These are phyloP conservation scores for Amylocystis lapponica DNA, from an alignment of 768 basidiomycete genomes.

Conservation along the genomic window DNA sequence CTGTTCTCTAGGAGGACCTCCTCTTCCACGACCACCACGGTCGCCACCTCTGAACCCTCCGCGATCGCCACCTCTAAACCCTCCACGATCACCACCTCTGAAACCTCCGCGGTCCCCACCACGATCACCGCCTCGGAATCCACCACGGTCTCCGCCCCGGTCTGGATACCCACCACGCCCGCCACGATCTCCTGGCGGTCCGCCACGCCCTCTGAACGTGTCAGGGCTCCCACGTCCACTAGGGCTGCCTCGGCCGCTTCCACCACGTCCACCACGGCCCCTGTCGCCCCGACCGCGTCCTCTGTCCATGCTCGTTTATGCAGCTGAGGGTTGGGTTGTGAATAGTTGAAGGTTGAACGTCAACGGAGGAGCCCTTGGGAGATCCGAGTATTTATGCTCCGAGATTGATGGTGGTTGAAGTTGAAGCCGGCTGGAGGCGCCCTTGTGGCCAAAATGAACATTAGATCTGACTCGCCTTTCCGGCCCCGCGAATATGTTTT, in stretches of 20 bases:
- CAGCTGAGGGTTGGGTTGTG: too few species aligned
- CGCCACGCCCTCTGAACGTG: constrained; percentile 13
- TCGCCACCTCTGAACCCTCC: constrained; percentile 24
- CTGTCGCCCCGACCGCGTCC: constrained; percentile 28
- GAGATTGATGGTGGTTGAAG: too few species aligned
- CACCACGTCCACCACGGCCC: constrained; percentile 21
- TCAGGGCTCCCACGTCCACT: constrained; percentile 5
- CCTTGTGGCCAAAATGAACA: too few species aligned
- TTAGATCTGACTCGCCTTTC: too few species aligned
- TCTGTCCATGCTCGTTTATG: too few species aligned
- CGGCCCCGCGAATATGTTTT: too few species aligned
- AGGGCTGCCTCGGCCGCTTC: constrained; percentile 29
- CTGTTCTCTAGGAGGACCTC: constrained; percentile 26
- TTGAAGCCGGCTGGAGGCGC: too few species aligned
- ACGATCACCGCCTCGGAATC: constrained; percentile 18
- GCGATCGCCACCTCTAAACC: constrained; percentile 14
- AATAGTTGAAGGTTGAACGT: too few species aligned
- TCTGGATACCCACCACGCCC: constrained; percentile 18
- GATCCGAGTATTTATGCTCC: too few species aligned
- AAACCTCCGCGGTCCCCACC: constrained; percentile 21
- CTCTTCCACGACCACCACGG: constrained; percentile 24
- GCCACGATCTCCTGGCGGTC: constrained; percentile 20
- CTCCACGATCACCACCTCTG: constrained; percentile 19
- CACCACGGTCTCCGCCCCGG: constrained; percentile 22
- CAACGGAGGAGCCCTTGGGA: too few species aligned